Conservation (phyloP, 2,329 filamentous ascomycete genomes). For the Cladorrhinum sp. region DNA sequence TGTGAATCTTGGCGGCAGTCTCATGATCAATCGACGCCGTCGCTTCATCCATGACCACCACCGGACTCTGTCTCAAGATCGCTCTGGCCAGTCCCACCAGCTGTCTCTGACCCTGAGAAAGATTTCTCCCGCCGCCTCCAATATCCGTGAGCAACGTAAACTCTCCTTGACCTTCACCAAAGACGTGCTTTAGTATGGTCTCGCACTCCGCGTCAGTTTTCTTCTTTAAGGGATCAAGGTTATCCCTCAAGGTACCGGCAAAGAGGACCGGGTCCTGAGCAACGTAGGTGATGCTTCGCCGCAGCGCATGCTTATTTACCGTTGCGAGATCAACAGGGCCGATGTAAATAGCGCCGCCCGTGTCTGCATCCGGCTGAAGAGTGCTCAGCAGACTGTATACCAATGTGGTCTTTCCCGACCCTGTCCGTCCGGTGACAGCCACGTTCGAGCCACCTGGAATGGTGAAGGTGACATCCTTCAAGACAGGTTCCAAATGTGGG, state of each 20-base stretch:
- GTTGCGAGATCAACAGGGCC: conserved; percentile 51
- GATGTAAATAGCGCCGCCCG: conserved; percentile 50
- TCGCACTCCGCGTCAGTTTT: conserved; percentile 51
- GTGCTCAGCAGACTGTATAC: conserved; percentile 58
- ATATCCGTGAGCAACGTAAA: conserved; percentile 49
- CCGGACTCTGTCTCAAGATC: conserved; percentile 56
- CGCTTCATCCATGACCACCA: conserved; percentile 63
- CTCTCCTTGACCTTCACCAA: conserved; percentile 39
- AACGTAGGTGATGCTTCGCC: conserved; percentile 59
- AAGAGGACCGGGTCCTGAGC: conserved; percentile 63
- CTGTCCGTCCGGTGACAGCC: conserved; percentile 75
- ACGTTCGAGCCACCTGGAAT: conserved; percentile 65
- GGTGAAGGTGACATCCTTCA: conserved; percentile 65
- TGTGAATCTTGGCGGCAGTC: conserved; percentile 58
- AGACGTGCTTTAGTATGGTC: conserved; percentile 55
- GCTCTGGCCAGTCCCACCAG: conserved; percentile 60
- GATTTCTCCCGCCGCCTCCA: conserved; percentile 59
- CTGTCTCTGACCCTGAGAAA: conserved; percentile 62
- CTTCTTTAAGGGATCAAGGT: conserved; percentile 66
- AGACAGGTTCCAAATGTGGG: conserved; percentile 69
- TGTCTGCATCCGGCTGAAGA: conserved; percentile 43
- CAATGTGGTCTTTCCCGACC: conserved; percentile 81
- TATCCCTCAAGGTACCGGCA: conserved; percentile 56
- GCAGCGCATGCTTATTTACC: conserved; percentile 54
- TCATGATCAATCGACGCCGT: conserved; percentile 61